These are phyloP conservation scores for Cercospora brassicicola DNA, from an alignment of 2,329 filamentous ascomycete genomes.

Conservation along the genomic window DNA sequence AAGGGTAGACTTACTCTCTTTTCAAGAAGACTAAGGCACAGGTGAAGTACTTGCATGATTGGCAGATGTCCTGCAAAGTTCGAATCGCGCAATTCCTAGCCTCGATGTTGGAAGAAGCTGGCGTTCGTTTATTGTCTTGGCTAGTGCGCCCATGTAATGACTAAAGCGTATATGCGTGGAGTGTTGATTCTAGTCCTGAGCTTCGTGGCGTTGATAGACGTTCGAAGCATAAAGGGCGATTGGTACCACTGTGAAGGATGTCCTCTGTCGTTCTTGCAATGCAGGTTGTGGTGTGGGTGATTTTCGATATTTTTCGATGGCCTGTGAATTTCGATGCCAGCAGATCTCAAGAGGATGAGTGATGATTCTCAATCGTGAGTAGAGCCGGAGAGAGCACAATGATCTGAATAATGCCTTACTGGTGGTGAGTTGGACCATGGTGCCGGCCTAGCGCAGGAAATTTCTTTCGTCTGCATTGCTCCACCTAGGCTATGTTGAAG, in stretches of 20 bases:
- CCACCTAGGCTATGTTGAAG: background rate
- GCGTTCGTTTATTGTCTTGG: constrained; percentile 6
- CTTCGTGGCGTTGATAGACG: background rate
- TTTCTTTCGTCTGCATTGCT: background rate
- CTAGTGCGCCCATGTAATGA: background rate
- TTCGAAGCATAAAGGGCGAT: background rate
- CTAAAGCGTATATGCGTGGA: background rate
- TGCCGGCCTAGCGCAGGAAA: background rate
- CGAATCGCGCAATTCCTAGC: constrained; percentile 7
- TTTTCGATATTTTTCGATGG: background rate
- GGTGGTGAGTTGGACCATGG: background rate
- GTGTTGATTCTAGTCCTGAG: background rate
- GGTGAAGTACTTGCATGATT: background rate
- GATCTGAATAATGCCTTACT: background rate
- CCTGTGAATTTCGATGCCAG: background rate
- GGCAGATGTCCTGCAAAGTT: background rate
- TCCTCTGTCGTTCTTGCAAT: background rate
- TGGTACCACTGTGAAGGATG: background rate
- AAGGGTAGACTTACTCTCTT: background rate
- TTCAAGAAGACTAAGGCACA: background rate
- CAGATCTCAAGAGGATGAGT: background rate
- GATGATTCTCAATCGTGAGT: background rate
- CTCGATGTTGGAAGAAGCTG: constrained; percentile 7
- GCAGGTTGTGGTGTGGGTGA: background rate
- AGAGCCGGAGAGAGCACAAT: background rate